Conservation (phyloP, 495 filamentous ascomycete genomes). For the Penicillium desertorum region DNA sequence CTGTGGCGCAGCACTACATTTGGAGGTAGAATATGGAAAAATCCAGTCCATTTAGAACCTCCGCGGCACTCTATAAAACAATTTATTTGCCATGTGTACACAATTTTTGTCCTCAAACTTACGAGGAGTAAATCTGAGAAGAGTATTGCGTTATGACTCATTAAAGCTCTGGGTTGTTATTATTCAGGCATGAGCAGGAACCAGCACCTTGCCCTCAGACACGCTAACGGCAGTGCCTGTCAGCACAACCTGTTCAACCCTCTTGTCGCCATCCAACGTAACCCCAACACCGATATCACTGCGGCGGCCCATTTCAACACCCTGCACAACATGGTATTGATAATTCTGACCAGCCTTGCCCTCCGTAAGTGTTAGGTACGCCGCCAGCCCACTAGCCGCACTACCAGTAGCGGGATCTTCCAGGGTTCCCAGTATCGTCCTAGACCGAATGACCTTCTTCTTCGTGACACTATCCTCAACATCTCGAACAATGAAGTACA, state of each 20-base stretch:
- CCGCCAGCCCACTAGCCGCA: constrained; percentile 58
- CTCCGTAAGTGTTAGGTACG: constrained; percentile 55
- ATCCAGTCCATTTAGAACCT: too few relatives aligned
- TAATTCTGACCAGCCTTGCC: constrained; percentile 25
- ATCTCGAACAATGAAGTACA: constrained; percentile 60
- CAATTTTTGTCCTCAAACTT: too few relatives aligned
- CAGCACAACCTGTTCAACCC: constrained; percentile 51
- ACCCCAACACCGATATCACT: constrained; percentile 59
- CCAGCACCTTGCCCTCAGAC: constrained; percentile 49
- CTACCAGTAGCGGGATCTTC: constrained; percentile 76
- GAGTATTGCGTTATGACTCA: background rate
- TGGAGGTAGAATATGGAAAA: too few relatives aligned
- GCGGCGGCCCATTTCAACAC: constrained; percentile 73
- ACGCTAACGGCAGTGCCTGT: constrained; percentile 59
- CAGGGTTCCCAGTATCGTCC: constrained; percentile 53
- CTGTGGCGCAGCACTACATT: too few relatives aligned
- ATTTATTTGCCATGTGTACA: too few relatives aligned
- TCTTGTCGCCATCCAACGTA: constrained; percentile 29
- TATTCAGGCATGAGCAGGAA: constrained; percentile 21
- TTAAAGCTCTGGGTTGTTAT: background rate
- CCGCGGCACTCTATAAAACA: too few relatives aligned
- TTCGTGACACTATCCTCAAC: constrained; percentile 30
- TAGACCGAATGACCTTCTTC: constrained; percentile 34
- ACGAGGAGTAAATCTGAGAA: background rate
- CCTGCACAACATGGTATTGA: constrained; percentile 62